phyloP scores from a whole-genome alignment of 805 yeast genomes.

The Yarrowia hollandica region DNA sequence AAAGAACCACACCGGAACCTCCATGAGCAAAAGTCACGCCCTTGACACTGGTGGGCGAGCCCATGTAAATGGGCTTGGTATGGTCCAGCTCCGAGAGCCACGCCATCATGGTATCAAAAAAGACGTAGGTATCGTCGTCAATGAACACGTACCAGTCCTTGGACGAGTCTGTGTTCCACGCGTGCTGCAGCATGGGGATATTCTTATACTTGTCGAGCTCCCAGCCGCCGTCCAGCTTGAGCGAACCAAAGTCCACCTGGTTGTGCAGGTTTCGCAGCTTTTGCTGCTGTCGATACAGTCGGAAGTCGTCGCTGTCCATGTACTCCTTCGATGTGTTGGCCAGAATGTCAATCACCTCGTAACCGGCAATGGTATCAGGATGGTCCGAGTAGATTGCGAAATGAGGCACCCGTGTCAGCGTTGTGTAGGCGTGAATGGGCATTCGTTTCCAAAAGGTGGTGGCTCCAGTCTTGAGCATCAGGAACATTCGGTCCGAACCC shows the following conservation, averaged over 20 bases:
- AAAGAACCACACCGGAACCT: constrained; percentile 43
- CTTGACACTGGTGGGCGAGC: constrained; percentile 36
- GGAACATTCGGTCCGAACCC: constrained; percentile 37
- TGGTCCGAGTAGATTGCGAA: constrained; percentile 43
- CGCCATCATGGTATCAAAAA: constrained; percentile 37
- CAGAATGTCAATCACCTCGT: constrained; percentile 41
- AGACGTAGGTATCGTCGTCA: constrained; percentile 42
- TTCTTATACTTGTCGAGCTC: constrained; percentile 44
- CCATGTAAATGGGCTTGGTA: constrained; percentile 39
- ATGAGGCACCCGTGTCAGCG: constrained; percentile 40
- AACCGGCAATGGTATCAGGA: constrained; percentile 39
- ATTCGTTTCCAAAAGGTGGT: constrained; percentile 42
- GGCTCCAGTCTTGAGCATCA: constrained; percentile 44
- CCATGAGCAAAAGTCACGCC: constrained; percentile 43
- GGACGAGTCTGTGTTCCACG: constrained; percentile 38
- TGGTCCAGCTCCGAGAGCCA: constrained; percentile 37
- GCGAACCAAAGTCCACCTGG: constrained; percentile 33
- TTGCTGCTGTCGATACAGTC: constrained; percentile 38
- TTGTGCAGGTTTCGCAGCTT: constrained; percentile 35
- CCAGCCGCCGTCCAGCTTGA: constrained; percentile 39
- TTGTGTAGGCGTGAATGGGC: constrained; percentile 43
- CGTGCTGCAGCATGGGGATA: constrained; percentile 43
- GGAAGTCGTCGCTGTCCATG: constrained; percentile 32
- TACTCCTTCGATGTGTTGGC: constrained; percentile 34
- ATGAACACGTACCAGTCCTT: constrained; percentile 43